Conservation (phyloP, 176 grass and related monocot species). For the Phoenix dactylifera region DNA sequence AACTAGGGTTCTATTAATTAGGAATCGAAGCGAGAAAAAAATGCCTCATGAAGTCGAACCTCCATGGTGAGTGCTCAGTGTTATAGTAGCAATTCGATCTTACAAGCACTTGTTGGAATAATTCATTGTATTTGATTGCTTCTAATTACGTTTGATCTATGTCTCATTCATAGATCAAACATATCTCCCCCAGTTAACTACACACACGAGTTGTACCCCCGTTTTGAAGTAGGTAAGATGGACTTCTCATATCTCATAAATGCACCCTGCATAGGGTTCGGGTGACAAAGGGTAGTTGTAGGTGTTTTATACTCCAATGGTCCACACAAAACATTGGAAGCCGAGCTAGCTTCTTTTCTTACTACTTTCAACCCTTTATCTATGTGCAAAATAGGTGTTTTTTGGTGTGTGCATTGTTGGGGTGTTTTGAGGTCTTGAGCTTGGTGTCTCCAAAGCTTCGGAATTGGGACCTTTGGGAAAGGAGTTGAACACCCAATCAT, state of each 20-base stretch:
- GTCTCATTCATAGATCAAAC: no score
- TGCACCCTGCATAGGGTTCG: conserved; percentile 37
- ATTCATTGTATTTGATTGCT: no score
- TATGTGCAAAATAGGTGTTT: conserved; percentile 7
- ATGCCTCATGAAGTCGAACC: no score
- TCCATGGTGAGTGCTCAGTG: no score
- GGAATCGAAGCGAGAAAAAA: no score
- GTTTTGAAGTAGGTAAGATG: conserved; percentile 14
- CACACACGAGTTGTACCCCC: neutral
- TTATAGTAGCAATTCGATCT: no score
- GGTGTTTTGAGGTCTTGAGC: conserved; percentile 1
- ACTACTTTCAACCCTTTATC: neutral
- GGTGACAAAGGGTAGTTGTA: conserved; percentile 40
- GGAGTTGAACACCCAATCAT: conserved; percentile 5
- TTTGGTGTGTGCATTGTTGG: conserved; percentile 10
- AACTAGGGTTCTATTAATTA: no score
- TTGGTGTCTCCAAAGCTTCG: neutral
- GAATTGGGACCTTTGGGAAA: neutral
- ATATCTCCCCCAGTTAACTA: no score
- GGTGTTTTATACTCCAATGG: conserved; percentile 19
- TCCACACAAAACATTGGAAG: conserved; percentile 29
- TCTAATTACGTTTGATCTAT: no score
- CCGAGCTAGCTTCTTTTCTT: neutral
- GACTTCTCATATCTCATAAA: conserved; percentile 45
- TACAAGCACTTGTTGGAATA: no score